Evolutionary conservation across 2,329 filamentous ascomycete species (phyloP).

Genomic region (Aureobasidium zeae): DNA sequence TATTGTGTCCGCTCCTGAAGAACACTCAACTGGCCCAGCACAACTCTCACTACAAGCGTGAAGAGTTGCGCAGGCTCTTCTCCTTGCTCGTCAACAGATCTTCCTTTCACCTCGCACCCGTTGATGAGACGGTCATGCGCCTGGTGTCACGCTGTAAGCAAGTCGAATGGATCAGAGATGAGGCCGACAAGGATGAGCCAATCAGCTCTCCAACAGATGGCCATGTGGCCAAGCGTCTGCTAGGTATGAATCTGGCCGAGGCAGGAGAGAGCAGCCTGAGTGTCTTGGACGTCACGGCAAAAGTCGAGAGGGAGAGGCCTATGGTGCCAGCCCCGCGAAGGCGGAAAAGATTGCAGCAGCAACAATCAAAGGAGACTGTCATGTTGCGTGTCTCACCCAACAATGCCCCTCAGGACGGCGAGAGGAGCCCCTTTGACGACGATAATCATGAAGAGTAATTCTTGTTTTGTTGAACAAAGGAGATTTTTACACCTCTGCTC

Average conservation of each 20-base stretch:
- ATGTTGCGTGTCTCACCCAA: conserved; percentile 16
- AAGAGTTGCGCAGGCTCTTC: conserved; percentile 71
- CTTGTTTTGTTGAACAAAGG: neutral
- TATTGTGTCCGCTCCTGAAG: conserved; percentile 79
- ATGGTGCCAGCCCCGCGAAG: conserved; percentile 73
- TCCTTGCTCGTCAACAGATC: conserved; percentile 48
- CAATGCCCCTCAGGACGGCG: conserved; percentile 15
- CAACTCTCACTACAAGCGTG: conserved; percentile 75
- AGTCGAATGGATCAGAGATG: conserved; percentile 30
- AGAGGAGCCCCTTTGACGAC: conserved; percentile 20
- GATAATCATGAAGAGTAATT: conserved; percentile 17
- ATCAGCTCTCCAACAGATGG: conserved; percentile 22
- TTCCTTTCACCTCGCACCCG: conserved; percentile 62
- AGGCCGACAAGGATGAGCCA: conserved; percentile 23
- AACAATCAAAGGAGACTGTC: conserved; percentile 18
- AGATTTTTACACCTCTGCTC: neutral
- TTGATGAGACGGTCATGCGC: conserved; percentile 69
- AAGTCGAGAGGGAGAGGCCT: conserved; percentile 67
- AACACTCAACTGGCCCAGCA: conserved; percentile 83
- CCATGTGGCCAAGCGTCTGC: conserved; percentile 42
- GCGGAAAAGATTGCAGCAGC: conserved; percentile 29
- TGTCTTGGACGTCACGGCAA: conserved; percentile 61
- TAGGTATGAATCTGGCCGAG: conserved; percentile 63
- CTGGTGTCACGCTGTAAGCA: conserved; percentile 61
- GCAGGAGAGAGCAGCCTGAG: conserved; percentile 65